These are phyloP conservation scores for Avena sativa DNA, from an alignment of 176 grass and related monocot genomes.

Conservation along the genomic window DNA sequence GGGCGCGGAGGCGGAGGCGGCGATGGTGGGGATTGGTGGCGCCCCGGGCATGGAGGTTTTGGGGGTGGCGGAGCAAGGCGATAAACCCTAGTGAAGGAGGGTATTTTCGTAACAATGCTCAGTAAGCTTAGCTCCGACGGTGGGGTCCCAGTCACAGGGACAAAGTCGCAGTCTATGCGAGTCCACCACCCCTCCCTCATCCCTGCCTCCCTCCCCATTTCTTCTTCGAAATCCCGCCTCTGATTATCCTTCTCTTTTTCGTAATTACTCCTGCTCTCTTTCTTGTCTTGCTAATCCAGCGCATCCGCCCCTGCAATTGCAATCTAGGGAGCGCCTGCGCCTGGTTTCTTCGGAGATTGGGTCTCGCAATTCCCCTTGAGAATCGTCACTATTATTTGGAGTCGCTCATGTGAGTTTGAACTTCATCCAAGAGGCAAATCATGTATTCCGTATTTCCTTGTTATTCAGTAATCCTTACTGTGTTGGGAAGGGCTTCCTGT, in stretches of 20 bases:
- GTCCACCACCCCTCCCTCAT: constrained; percentile 35
- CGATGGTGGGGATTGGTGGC: constrained; percentile 26
- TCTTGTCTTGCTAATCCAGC: neutral
- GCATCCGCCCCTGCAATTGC: neutral
- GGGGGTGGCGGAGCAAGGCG: constrained; percentile 34
- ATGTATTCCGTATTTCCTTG: neutral
- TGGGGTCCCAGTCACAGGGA: neutral
- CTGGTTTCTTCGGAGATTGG: neutral
- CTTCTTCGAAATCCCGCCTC: neutral
- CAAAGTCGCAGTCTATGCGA: neutral
- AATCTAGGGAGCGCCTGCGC: neutral
- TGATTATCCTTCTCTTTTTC: neutral
- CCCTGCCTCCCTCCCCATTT: neutral
- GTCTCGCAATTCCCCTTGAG: neutral
- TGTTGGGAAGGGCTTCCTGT: neutral
- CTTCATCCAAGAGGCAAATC: neutral
- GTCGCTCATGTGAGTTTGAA: constrained; percentile 7
- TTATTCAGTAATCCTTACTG: neutral
- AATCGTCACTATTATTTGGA: neutral
- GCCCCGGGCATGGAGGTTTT: constrained; percentile 55
- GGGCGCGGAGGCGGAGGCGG: neutral
- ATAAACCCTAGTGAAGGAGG: constrained; percentile 66
- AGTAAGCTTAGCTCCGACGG: neutral
- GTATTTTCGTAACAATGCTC: constrained; percentile 20
- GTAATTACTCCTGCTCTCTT: neutral